Conservation (phyloP, 2,329 filamentous ascomycete species). For the Mycocentrospora acerina region DNA sequence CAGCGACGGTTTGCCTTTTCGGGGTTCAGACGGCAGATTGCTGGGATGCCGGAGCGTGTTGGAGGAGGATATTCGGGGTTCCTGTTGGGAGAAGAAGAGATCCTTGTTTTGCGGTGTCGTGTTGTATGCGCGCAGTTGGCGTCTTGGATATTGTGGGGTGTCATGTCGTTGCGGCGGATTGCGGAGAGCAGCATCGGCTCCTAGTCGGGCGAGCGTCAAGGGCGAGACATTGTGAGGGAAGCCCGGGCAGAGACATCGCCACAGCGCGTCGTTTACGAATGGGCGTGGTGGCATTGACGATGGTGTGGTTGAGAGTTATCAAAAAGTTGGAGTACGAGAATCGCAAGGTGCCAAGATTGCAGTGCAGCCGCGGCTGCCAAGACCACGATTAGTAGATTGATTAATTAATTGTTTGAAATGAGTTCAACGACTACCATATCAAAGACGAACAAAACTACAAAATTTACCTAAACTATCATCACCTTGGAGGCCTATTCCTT, state of each 20-base stretch:
- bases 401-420: too few relatives aligned
- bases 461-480: too few relatives aligned
- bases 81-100: conserved; percentile 7
- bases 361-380: background rate
- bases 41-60: conserved; percentile 1
- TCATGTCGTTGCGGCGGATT: conserved; percentile 1
- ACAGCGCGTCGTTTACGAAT: conserved; percentile 37
- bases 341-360: conserved; percentile 4
- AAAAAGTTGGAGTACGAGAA: background rate
- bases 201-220: background rate
- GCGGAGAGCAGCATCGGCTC: conserved; percentile 2
- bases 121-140: conserved; percentile 18
- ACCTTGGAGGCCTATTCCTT: too few relatives aligned
- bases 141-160: background rate
- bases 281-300: conserved; percentile 34
- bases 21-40: background rate
- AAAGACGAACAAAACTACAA: too few relatives aligned
- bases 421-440: too few relatives aligned
- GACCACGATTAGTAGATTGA: too few relatives aligned
- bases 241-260: conserved; percentile 38
- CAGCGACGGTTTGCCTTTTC: conserved; percentile 15
- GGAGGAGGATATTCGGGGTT: background rate
- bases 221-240: conserved; percentile 13
- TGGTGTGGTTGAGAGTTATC: conserved; percentile 2
- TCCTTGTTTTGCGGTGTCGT: conserved; percentile 5